Evolutionary conservation across 2,329 filamentous ascomycete species (phyloP).

Genomic region (Sporothrix schenckii): DNA sequence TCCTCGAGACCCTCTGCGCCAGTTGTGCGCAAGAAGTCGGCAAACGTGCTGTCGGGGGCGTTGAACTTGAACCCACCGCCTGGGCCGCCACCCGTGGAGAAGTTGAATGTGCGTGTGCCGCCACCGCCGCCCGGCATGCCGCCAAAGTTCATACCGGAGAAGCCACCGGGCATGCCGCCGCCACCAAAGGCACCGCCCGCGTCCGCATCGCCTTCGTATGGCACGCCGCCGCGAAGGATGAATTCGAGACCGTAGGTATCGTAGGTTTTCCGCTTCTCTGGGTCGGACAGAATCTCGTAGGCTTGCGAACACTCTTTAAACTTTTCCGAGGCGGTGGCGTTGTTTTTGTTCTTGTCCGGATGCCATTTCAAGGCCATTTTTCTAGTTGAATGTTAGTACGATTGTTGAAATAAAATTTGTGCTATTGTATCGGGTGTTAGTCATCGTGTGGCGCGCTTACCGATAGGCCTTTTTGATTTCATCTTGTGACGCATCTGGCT

Average conservation of each 20-base stretch:
- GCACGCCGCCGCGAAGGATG: conserved; percentile 75
- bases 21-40: conserved; percentile 71
- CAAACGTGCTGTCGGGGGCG: conserved; percentile 81
- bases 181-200: conserved; percentile 55
- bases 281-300: conserved; percentile 96
- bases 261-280: conserved; percentile 94
- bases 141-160: conserved; percentile 37
- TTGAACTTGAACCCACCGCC: conserved; percentile 76
- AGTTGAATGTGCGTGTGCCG: conserved; percentile 63
- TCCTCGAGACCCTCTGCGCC: conserved; percentile 54
- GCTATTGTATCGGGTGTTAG: not conserved
- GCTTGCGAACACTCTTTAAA: conserved; percentile 98
- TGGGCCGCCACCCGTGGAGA: conserved; percentile 51
- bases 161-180: conserved; percentile 57
- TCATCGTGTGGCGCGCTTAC: conserved; percentile 52
- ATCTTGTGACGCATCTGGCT: conserved; percentile 80
- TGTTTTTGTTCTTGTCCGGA: conserved; percentile 97
- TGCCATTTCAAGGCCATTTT: conserved; percentile 91
- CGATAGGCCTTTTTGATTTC: conserved; percentile 97
- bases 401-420: not conserved
- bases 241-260: conserved; percentile 95
- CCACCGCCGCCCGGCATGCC: conserved; percentile 59
- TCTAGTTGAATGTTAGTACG: conserved; percentile 47
- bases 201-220: conserved; percentile 48
- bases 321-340: conserved; percentile 80